These are phyloP conservation scores for Daedaleopsis nitida DNA, from an alignment of 768 basidiomycete species.

Conservation along the genomic window DNA sequence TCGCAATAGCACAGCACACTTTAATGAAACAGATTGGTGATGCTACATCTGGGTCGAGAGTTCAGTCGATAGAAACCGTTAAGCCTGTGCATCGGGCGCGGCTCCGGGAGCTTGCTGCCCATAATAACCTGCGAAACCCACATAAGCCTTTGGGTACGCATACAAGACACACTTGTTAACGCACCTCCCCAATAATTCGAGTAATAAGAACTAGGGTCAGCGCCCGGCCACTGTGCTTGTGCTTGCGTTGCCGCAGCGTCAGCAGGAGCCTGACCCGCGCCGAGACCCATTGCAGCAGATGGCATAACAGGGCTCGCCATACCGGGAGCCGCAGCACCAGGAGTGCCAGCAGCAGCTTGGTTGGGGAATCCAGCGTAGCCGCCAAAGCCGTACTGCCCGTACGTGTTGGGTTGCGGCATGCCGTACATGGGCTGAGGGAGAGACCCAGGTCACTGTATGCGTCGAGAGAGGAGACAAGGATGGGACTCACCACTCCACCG, in stretches of 20 bases:
- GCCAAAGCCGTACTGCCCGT: slow-evolving; percentile 79
- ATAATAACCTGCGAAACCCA: slow-evolving; percentile 65
- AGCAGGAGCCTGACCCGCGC: slow-evolving; percentile 51
- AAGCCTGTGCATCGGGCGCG: slow-evolving; percentile 48
- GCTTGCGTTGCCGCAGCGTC: slow-evolving; percentile 54
- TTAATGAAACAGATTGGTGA: slow-evolving; percentile 19
- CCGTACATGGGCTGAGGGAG: slow-evolving; percentile 78
- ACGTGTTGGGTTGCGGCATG: slow-evolving; percentile 80
- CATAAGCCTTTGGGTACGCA: background rate
- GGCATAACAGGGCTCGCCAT: slow-evolving; percentile 60
- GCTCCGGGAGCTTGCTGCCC: slow-evolving; percentile 71
- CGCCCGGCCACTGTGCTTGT: slow-evolving; percentile 77
- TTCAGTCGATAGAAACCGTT: slow-evolving; percentile 16
- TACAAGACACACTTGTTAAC: slow-evolving; percentile 27
- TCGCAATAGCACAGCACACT: slow-evolving; percentile 23
- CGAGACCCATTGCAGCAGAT: slow-evolving; percentile 55
- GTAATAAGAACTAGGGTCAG: slow-evolving; percentile 76
- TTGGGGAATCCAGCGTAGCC: slow-evolving; percentile 73
- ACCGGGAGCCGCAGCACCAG: slow-evolving; percentile 42
- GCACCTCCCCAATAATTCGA: slow-evolving; percentile 84
- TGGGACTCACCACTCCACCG: slow-evolving; percentile 72
- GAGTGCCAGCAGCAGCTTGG: slow-evolving; percentile 50
- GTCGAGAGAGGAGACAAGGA: slow-evolving; percentile 1
- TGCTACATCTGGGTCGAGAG: slow-evolving; percentile 20
- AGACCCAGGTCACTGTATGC: slow-evolving; percentile 5